Base-by-base conservation (phyloP, 768 basidiomycete species). In the Tubosaeta sp. region DNA sequence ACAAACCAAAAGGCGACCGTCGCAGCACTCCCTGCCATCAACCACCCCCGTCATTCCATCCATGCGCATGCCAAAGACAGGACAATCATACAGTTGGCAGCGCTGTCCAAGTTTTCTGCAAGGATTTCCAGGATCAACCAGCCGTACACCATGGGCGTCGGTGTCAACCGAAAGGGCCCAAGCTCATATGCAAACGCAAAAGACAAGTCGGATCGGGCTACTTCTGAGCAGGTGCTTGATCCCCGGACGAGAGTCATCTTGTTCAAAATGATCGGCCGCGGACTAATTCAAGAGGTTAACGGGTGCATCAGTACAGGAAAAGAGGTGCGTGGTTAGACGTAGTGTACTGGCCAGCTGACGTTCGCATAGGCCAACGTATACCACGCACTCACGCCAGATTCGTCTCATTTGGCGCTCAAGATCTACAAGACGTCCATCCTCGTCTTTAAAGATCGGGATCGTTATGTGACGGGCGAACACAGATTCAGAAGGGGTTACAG, bases 351-450 rank as follows among this genome's bases (percentile, higher is more conserved):
- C 26, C 34, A 12, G 44, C 53, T 54, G n/a, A 56, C 56, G 26
- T 59, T 49, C 34, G 26, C 46, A 5, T 59, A 95, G 93, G 95
- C 95, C 9, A 98, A 98, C 61, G 97, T 99, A 12, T 99, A 99
- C 67, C 94, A 97, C 64, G 93, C 94, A 1, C 65, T 88, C 33
- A 76, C 79, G 0, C 75, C 80, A 0, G 70, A 72, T 4, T 65
- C 64, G 5, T 57, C 61, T 19, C 91, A 95, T 63, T 74, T 97
- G 39, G 97, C 97, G 0, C 80, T 98, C 54, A 99, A 99, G 69
- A 93, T 99, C 54, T 99, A 95, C 77, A 97, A 98, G 68, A 99
- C 97, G 1, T 97, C 94, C 25, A 98, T 99, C 57, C 83, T 99
- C 9, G 78, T 93, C 9, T 99, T 99, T 78, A 95, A 97, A 69